Percentiles rank a stretch among this genome's conserved stretches.
These are phyloP conservation scores for Prototheca wickerhamii DNA, from an alignment of 163 green algal species.

Conservation along the genomic window DNA sequence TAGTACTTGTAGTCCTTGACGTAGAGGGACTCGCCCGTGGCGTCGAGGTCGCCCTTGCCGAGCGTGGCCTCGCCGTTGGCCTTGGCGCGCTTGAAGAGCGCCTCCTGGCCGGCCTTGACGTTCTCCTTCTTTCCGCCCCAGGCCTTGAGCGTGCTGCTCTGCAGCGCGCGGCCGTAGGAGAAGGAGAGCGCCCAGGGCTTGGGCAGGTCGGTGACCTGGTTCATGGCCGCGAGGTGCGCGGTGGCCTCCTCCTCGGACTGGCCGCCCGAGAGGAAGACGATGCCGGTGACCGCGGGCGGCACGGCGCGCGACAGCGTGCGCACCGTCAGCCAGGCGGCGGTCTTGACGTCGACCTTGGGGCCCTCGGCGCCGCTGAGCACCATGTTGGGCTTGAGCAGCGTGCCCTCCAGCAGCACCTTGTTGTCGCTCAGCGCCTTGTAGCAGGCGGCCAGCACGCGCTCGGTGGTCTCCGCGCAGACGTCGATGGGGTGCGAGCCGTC, in stretches of 20 bases:
- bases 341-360: conserved; percentile 21
- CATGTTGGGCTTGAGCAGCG: conserved; percentile 77
- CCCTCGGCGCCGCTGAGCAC: conserved; percentile 33
- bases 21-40: conserved; percentile 36
- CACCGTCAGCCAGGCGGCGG: conserved; percentile 47
- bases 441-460: conserved; percentile 40
- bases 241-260: conserved; percentile 96
- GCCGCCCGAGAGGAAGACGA: conserved; percentile 88
- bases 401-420: conserved; percentile 63
- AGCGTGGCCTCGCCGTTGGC: conserved; percentile 64
- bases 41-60: conserved; percentile 45
- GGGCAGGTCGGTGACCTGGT: conserved; percentile 42
- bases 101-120: conserved; percentile 63
- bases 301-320: conserved; percentile 43
- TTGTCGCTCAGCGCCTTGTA: conserved; percentile 54
- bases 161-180: conserved; percentile 93
- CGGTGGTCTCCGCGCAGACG: conserved; percentile 46
- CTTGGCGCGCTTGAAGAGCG: conserved; percentile 53
- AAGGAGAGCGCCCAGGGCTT: conserved; percentile 98
- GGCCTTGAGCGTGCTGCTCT: conserved; percentile 72
- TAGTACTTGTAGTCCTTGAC: conserved; percentile 44
- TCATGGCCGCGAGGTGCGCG: conserved; percentile 97
- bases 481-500: conserved; percentile 58
- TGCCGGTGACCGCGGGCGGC: conserved; percentile 51
- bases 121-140: conserved; percentile 86